These are phyloP conservation scores for Chalciporus sp. DNA, from an alignment of 1,284 basidiomycete species.

Conservation along the genomic window DNA sequence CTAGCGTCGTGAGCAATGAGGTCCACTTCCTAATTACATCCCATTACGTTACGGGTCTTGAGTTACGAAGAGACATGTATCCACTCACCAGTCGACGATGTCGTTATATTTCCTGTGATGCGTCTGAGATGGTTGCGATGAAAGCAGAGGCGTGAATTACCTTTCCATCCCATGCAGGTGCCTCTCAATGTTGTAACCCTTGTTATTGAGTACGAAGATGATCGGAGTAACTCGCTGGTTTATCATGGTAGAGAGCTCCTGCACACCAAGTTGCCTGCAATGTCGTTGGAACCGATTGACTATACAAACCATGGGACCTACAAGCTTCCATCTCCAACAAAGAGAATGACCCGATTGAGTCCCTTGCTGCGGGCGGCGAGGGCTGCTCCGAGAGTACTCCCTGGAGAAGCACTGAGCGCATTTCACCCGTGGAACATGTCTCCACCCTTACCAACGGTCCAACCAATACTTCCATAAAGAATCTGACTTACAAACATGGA, in stretches of 20 bases:
- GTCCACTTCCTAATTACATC: conserved; percentile 54
- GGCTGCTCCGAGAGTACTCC: conserved; percentile 70
- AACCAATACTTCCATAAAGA: conserved; percentile 87
- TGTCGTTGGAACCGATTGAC: neutral
- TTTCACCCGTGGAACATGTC: conserved; percentile 6
- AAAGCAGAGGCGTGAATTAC: conserved; percentile 16
- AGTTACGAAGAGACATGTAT: neutral
- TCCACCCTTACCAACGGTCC: conserved; percentile 65
- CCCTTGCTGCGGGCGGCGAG: conserved; percentile 74
- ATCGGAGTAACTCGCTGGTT: conserved; percentile 70
- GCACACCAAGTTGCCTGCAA: conserved; percentile 68
- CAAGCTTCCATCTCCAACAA: conserved; percentile 85
- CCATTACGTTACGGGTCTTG: conserved; percentile 7
- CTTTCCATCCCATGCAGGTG: conserved; percentile 68
- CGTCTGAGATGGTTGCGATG: conserved; percentile 33
- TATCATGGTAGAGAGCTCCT: conserved; percentile 82
- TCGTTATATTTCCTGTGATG: conserved; percentile 68
- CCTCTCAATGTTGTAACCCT: conserved; percentile 88
- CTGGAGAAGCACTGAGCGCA: conserved; percentile 22
- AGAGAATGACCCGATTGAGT: conserved; percentile 75
- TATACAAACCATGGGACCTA: conserved; percentile 36
- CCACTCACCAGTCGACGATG: conserved; percentile 60
- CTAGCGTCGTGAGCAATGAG: conserved; percentile 58
- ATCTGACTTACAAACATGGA: conserved; percentile 75
- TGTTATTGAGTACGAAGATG: conserved; percentile 88